phyloP scores from a whole-genome alignment of 495 filamentous ascomycete genomes.

The Niebla homalea region DNA sequence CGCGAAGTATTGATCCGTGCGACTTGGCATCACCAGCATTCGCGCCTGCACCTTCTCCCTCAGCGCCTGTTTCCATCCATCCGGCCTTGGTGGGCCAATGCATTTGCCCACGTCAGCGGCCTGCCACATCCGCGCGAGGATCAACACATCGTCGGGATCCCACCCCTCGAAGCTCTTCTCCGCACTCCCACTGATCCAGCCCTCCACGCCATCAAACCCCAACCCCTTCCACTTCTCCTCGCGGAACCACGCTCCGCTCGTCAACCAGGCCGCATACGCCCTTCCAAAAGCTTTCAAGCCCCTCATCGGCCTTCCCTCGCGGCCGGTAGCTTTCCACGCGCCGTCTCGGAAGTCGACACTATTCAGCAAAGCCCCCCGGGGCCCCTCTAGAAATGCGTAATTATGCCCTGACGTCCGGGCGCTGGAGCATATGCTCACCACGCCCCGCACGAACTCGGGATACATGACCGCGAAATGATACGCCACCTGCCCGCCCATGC shows the following conservation, averaged over 20 bases:
- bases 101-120: conserved; percentile 28
- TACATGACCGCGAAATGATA: conserved; percentile 32
- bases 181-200: conserved; percentile 22
- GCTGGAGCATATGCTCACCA: conserved; percentile 27
- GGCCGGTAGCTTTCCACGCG: conserved; percentile 13
- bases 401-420: conserved; percentile 33
- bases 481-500: conserved; percentile 37
- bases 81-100: too few species aligned
- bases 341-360: conserved; percentile 30
- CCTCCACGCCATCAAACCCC: conserved; percentile 24
- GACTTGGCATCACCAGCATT: conserved; percentile 31
- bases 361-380: conserved; percentile 27
- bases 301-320: conserved; percentile 14
- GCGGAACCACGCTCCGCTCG: conserved; percentile 29
- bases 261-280: conserved; percentile 32
- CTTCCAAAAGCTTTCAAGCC: conserved; percentile 30
- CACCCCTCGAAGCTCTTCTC: conserved; percentile 21
- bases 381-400: conserved; percentile 36
- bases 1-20: conserved; percentile 35
- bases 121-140: conserved; percentile 33
- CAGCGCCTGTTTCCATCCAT: conserved; percentile 25
- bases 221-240: conserved; percentile 24
- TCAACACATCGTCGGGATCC: conserved; percentile 32
- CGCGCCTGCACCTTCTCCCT: conserved; percentile 22
- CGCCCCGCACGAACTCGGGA: conserved; percentile 26